Base-by-base conservation (phyloP, 768 basidiomycete genomes). In the Cantharellus anzutake region DNA sequence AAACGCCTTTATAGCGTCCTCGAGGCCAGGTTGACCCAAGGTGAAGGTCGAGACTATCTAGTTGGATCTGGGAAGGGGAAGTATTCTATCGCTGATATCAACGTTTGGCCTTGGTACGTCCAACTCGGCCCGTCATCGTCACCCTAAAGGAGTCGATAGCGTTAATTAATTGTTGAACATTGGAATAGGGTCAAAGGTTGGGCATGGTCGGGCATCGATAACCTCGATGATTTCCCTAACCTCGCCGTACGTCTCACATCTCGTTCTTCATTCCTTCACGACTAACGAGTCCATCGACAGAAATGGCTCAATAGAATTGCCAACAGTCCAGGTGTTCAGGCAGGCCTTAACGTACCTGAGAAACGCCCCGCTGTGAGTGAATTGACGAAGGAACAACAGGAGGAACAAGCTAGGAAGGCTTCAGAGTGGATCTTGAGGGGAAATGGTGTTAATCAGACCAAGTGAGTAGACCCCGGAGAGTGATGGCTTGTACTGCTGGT, bases 1-100 rank as follows among this genome's bases (percentile, higher is more conserved):
- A 81, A 79, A 65, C 79, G 92, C 35, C 75, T 93, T 29, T 91
- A 85, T 67, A 73, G 78, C n/a, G 91, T 93, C 2, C 76, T 93
- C 51, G 81, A 93, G 65, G 80, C 82, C 56, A 79, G 84, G 34
- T 77, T 93, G n/a, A 20, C 7, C 11, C 69, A 73, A 51, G n/a
- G n/a, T n/a, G n/a, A n/a, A n/a, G 78, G 74, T 58, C 78, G 84
- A 16, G 87, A 91, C 44, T 93, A 77, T 68, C 79, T 94, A 14
- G 87, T 78, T 16, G 89, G 91, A n/a, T 71, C 81, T 5, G 82
- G 79, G 0, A 73, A 73, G 59, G 86, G 84, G 35, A 81, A 78
- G 64, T 79, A 76, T 67, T 80, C 75, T 44, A 70, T 91, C 55
- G 90, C 85, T 4, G 86, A 88, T 65, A 71, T 85, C 60, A 89